Base-by-base conservation (phyloP, 2,329 filamentous ascomycete genomes). In the Didymella pinodella region DNA sequence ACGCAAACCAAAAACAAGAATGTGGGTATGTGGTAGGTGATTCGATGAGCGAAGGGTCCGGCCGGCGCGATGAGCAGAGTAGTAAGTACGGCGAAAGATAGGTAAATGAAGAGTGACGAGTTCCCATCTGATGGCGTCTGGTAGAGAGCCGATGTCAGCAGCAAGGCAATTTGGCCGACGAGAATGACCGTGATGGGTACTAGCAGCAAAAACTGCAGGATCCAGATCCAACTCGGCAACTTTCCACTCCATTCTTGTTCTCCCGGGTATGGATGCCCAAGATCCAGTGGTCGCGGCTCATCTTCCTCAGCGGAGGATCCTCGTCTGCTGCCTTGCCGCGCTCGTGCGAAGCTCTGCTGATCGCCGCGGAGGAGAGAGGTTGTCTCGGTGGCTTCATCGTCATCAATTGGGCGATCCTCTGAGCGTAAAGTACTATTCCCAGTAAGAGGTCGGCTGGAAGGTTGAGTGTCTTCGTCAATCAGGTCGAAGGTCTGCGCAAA, bases 51-150 rank as follows among this genome's bases (percentile, higher is more conserved):
- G 73, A 96, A 96, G 0, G 95, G 95, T 0, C 88, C 85, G 2
- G 92, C 76, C 0, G 95, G 95, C 0, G 92, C 80, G 18, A 97
- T 78, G 0, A 97, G 73, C 1, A 97, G 73, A 0, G 92, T 85
- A 12, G 88, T 88, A 62, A 94, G 83, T 7, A 83, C 72, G 0
- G 89, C 88, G 41, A 93, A 84, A 34, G 86, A 76, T 14, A 96
- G 73, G 74, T 97, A 93, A 5, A 93, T 88, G 7, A 86, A 76
- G 16, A 96, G 78, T 18, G 89, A 81, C 34, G 86, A 84, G 62
- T 88, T 91, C 2, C 95, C 95, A 75, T 99, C 95, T 2, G 90
- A 85, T 7, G 90, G 90, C 0, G 93, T 97, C 77, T 97, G 93
- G 58, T 88, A 83, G 20, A 93, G 82, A 2, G 91, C 87, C 32